phyloP scores from a whole-genome alignment of 306 rosid species.

The Argentina anserina region DNA sequence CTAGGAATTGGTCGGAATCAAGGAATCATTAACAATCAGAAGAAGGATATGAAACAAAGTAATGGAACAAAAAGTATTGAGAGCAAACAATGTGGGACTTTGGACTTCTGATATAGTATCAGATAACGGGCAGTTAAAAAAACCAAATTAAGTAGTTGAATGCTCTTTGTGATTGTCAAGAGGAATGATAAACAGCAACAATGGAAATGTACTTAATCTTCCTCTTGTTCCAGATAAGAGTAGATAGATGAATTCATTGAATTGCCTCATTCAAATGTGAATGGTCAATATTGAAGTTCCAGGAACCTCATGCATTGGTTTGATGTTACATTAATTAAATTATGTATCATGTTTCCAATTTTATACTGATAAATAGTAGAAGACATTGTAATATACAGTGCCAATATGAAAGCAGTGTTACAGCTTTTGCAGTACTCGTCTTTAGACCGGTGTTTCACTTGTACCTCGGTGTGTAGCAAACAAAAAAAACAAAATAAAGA shows the following conservation, averaged over 20 bases:
- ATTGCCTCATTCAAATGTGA: too few relatives aligned
- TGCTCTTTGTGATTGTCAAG: not conserved
- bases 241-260: too few relatives aligned
- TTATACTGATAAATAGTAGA: not conserved
- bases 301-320: not conserved
- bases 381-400: slow-evolving; percentile 27
- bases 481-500: too few relatives aligned
- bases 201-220: not conserved
- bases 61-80: slow-evolving; percentile 50
- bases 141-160: not conserved
- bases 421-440: too few relatives aligned
- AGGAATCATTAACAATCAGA: slow-evolving; percentile 29
- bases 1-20: slow-evolving; percentile 78
- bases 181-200: not conserved
- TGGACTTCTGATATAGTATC: slow-evolving; percentile 60
- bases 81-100: slow-evolving; percentile 74
- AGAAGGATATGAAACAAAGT: slow-evolving; percentile 39
- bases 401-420: too few relatives aligned
- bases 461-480: too few relatives aligned
- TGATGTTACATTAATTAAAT: not conserved
- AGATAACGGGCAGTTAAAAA: not conserved
- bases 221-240: not conserved
- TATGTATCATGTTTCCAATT: not conserved
- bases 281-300: too few relatives aligned
- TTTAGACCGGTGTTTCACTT: not conserved